Evolutionary conservation across 768 basidiomycete genomes (phyloP), one percentile per base, ranked within the genome.

Genomic region (Pleurotus giganteus): DNA sequence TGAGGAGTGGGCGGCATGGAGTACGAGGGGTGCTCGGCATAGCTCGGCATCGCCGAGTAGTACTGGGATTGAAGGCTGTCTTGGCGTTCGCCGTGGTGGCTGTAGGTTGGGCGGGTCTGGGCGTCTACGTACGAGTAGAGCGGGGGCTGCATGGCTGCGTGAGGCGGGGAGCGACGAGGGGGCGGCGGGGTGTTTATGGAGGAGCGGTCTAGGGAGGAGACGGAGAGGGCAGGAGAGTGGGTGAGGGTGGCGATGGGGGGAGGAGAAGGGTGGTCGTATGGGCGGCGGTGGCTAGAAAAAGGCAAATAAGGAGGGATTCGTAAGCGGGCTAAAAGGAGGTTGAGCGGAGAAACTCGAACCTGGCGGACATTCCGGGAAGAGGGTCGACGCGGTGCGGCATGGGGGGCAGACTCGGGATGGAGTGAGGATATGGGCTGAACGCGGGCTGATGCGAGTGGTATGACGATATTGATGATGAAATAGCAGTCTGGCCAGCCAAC

Each of bases 181-280:
- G 82, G 80, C 7, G 86, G 81, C 5, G 86, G 83, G 1, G 84
- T 82, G n/a, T 77, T 77, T 42, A 81, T 77, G 29, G 81, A 78
- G 42, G 81, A 80, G 62, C 82, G 79, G 71, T 85, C 84, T 31
- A 80, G 71, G 0, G 83, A 83, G 41, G 82, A 81, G 31, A 79
- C 75, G 8, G 82, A 84, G 31, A 81, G 71, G 4, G 84, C 80
- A 36, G 86, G 84, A 0, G 86, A 87, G 63, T 82, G 80, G 23
- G 82, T 70, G 57, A 75, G 72, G 41, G 76, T 74, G 8, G 78
- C 77, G 57, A 77, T 78, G 57, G 75, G 80, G 1, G 73, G 80
- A 29, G 74, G 82, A 52, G 71, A 81, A 54, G 73, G 65, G 61
- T 6, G 70, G 65, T 27, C 71, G 50, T 69, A 71, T 54, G 68